Evolutionary conservation across 352 stramenopile species (phyloP), one percentile per base, ranked within the genome.

Genomic region (Pythium pectinolyticum): DNA sequence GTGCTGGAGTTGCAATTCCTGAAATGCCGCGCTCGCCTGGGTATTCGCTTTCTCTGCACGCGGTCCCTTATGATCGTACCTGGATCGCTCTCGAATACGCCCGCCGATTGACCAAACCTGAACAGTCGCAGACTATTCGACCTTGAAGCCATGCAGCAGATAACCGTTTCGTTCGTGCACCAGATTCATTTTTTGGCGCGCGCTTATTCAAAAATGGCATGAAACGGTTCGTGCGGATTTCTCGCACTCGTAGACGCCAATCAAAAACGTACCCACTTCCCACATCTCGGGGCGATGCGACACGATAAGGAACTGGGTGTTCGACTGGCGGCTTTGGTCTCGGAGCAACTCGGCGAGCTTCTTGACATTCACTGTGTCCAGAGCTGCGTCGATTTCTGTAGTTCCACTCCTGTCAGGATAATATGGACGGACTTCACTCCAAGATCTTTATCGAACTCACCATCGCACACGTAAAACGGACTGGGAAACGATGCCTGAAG

Each of bases 201-300:
- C 24, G 56, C 37, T 67, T 45, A 63, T 49, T 67, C 50, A 28
- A 77, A n/a, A 75, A 19, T 41, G 47, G 31, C 69, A 79, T 10
- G 65, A 57, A 31, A 75, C 34, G 1, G 50, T 66, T n/a, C 56
- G 45, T 8, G 73, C 70, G 0, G 70, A 82, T n/a, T 37, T 43
- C n/a, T 71, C 51, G 31, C 24, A 24, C 28, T 78, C 58, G 35
- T 77, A 77, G 0, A 80, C 69, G 5, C 69, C 69, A 9, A 74
- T 27, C 6, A 78, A 41, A 41, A 52, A 72, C 1, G 50, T 46
- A 11, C 65, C 56, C 17, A 61, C 27, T 17, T 74, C 63, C 69
- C 61, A 82, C 66, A 74, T 75, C 37, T 80, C 68, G 31, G 69
- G 68, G 24, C 65, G 61, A 66, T 78, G 71, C 10, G 72, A 80